Percentiles rank a stretch among this genome's conserved stretches.
Conservation (phyloP, 306 rosid genomes). For the Inga laurina region DNA sequence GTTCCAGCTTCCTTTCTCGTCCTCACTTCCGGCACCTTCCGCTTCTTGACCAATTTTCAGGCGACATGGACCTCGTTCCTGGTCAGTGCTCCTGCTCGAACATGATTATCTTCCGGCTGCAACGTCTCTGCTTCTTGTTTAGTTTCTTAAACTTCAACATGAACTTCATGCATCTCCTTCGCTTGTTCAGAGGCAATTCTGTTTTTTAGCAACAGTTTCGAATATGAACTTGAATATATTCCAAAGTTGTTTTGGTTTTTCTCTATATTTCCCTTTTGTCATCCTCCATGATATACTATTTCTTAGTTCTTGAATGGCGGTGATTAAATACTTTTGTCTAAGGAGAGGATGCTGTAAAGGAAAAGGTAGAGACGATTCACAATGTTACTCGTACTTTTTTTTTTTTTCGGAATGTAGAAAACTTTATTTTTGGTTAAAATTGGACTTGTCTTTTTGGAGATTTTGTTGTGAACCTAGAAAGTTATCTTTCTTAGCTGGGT, state of each 20-base stretch:
- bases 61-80: constrained; percentile 34
- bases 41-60: constrained; percentile 37
- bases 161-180: neutral
- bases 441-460: neutral
- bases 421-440: neutral
- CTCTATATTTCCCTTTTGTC: neutral
- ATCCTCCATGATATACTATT: neutral
- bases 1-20: constrained; percentile 55
- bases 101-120: neutral
- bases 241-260: neutral
- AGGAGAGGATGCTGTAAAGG: neutral
- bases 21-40: constrained; percentile 41
- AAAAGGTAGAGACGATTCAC: neutral
- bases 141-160: neutral
- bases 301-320: neutral
- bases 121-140: neutral
- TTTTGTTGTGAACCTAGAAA: neutral
- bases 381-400: neutral
- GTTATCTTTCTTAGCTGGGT: neutral
- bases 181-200: neutral
- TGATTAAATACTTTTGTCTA: neutral
- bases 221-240: neutral
- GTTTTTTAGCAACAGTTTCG: neutral
- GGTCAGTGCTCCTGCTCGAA: constrained; percentile 42
- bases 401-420: neutral